Base-by-base conservation (phyloP, 139 green algal species). In the Picochlorum sp. region DNA sequence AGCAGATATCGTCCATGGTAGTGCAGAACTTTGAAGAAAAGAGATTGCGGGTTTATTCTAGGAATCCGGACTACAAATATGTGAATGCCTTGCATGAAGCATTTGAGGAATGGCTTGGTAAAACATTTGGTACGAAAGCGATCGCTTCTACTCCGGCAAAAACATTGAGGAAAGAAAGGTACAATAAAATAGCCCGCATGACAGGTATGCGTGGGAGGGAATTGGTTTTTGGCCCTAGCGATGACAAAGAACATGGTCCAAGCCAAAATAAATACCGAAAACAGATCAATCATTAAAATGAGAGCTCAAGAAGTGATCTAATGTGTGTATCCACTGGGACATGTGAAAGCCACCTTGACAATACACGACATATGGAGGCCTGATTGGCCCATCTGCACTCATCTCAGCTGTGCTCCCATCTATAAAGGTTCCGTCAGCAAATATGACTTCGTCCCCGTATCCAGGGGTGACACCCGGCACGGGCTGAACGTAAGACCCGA, bases 341-440 rank as follows among this genome's bases (percentile, higher is more conserved):
- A 87, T 95, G 64, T 97, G 91, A 1, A 84, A 92, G 10, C 89
- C 91, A 3, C 88, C 86, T 70, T 92, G 88, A 74, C 85, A 94
- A 70, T 93, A 97, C 15, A 95, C 87, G 7, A 87, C 81, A 52
- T 88, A 97, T 0, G 92, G 92, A 41, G 74, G 62, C n/a, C 92
- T 75, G 49, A 97, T 77, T 51, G 91, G 92, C 0, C 92, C 92
- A 67, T 97, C 92, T 14, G 88, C 90, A 30, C 72, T 88, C 34
- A 97, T 70, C 81, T 98, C 92, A 0, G 83, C 83, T 0, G 92
- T 98, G 67, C 71, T 86, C 24, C 92, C 92, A 59, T 96, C 90
- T 37, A 98, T 90, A 66, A 98, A 98, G 6, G 91, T 97, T 28
- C 92, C 92, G 66, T 97, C 87, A 1, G 89, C 92, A 76, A 96